phyloP scores from a whole-genome alignment of 352 stramenopile species.

The Albugo laibachii region DNA sequence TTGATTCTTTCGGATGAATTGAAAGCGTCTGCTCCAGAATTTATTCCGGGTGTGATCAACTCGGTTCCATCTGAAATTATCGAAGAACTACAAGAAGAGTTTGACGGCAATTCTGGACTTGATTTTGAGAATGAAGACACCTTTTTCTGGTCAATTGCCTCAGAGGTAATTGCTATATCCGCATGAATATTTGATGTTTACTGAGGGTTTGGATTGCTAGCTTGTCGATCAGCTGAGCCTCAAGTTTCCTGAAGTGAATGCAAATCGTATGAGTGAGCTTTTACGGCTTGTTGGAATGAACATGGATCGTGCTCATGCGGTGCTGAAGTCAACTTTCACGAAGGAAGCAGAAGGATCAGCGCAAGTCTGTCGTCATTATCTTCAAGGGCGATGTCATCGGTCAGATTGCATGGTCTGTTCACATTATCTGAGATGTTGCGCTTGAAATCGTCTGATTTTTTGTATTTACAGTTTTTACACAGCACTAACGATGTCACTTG shows the following conservation, averaged over 20 bases:
- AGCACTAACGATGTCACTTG: constrained; percentile 69
- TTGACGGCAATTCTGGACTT: background rate
- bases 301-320: constrained; percentile 45
- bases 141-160: constrained; percentile 76
- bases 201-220: constrained; percentile 12
- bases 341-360: constrained; percentile 36
- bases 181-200: background rate
- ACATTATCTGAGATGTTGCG: background rate
- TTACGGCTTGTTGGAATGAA: constrained; percentile 54
- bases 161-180: constrained; percentile 25
- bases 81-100: constrained; percentile 8
- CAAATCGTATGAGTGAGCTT: constrained; percentile 47
- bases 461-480: constrained; percentile 41
- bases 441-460: background rate
- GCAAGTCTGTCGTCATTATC: constrained; percentile 68
- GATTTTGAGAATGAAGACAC: constrained; percentile 46
- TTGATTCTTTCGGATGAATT: constrained; percentile 24
- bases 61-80: background rate
- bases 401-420: constrained; percentile 66
- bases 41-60: constrained; percentile 20
- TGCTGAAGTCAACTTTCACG: constrained; percentile 58
- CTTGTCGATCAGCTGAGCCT: constrained; percentile 62
- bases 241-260: constrained; percentile 65
- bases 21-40: constrained; percentile 48
- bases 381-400: constrained; percentile 59